Evolutionary conservation across 495 filamentous ascomycete species (phyloP).

Genomic region (Bryoglossum gracile): DNA sequence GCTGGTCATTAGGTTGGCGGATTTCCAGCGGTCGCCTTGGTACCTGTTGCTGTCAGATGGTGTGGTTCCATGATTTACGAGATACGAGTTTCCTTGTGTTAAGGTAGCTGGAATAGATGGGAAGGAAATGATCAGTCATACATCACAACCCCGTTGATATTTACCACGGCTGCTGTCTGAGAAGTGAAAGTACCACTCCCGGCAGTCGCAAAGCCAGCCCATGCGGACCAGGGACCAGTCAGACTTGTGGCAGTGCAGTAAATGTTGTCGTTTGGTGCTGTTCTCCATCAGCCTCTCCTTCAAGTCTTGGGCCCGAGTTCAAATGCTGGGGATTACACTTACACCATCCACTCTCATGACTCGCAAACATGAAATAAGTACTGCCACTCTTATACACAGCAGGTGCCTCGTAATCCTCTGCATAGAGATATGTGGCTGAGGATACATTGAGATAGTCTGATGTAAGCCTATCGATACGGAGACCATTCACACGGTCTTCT

Average conservation of each 20-base stretch:
- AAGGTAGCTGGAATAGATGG: too few species aligned
- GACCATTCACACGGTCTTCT: conserved; percentile 51
- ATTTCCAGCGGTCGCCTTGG: conserved; percentile 61
- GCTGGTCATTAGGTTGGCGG: conserved; percentile 47
- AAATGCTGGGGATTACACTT: neutral
- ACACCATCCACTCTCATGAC: conserved; percentile 33
- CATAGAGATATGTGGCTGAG: conserved; percentile 34
- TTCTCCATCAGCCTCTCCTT: neutral
- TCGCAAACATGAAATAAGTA: conserved; percentile 46
- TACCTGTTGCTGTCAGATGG: conserved; percentile 45
- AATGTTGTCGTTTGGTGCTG: conserved; percentile 56
- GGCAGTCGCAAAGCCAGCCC: conserved; percentile 49
- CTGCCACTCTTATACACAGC: conserved; percentile 44
- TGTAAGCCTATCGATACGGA: conserved; percentile 43
- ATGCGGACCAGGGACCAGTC: conserved; percentile 46
- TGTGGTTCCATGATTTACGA: too few species aligned
- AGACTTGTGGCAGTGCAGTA: conserved; percentile 34
- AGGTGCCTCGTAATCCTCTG: conserved; percentile 37
- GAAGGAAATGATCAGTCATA: conserved; percentile 28
- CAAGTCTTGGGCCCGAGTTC: too few species aligned
- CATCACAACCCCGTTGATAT: conserved; percentile 19
- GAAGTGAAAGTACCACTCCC: conserved; percentile 38
- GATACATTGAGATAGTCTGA: conserved; percentile 39
- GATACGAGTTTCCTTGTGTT: too few species aligned
- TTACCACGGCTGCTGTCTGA: conserved; percentile 21